Base-by-base conservation (phyloP, 495 filamentous ascomycete genomes). In the Penicillium herquei region DNA sequence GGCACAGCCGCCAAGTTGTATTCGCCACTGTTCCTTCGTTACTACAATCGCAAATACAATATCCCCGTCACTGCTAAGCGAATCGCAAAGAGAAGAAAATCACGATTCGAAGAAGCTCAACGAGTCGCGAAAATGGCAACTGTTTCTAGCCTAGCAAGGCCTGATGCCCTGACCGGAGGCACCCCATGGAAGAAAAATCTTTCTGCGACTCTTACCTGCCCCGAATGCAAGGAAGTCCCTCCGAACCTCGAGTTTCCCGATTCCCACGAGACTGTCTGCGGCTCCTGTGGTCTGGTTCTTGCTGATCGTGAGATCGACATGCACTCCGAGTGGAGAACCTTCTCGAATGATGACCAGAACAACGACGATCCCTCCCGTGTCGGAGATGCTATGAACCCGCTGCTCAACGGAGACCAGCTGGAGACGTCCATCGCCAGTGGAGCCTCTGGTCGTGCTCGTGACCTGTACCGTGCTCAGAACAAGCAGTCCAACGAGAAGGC, bases 341-440 rank as follows among this genome's bases (percentile, higher is more conserved):
- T 98, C 72, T 88, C 90, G 55, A 97, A 96, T 73, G 94, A 98
- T 63, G 95, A 98, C 64, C 90, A 96, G 70, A 91, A 88, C 67
- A 91, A 88, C 67, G 94, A 97, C 59, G 94, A 98, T 67, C 94
- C 94, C 1, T 95, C 90, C 49, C 94, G 94, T 91, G 94, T 98
- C 61, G 94, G 94, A 72, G 94, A 98, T 48, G 90, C 84, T 0
- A 83, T 84, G 39, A 96, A 98, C 63, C 82, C 87, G 16, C 81
- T 98, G 53, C 81, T 96, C 39, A 91, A 96, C 62, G 95, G 93
- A 43, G 87, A 90, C 55, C 92, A 97, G 73, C 86, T 98, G 40
- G 86, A 96, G 70, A 98, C 94, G 7, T 83, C 81, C 47, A 97
- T 98, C 58, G 89, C 89, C 18, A 90, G 83, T 61, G 87, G 84